Conservation (phyloP, 306 rosid species). For the Abrus pulchellus region DNA sequence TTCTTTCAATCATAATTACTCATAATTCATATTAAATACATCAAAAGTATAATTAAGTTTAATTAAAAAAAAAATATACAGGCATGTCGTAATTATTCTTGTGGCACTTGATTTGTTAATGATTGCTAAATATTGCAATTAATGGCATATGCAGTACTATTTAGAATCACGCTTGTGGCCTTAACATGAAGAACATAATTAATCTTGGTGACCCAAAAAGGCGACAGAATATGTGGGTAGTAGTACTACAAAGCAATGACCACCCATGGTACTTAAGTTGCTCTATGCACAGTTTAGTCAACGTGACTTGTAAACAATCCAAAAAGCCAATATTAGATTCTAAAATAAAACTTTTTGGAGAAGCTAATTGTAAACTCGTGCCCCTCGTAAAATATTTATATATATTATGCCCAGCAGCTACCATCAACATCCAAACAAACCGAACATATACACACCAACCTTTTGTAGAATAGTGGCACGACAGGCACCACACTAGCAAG, state of each 20-base stretch:
- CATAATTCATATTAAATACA: too few species aligned
- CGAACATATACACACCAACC: constrained; percentile 7
- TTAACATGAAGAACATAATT: constrained; percentile 10
- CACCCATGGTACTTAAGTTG: neutral
- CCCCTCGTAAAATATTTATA: neutral
- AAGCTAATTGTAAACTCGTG: constrained; percentile 20
- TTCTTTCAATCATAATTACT: too few species aligned
- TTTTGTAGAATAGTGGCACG: constrained; percentile 14
- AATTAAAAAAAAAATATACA: too few species aligned
- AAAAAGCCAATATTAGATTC: constrained; percentile 30
- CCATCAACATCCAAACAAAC: constrained; percentile 33
- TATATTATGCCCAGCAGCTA: neutral
- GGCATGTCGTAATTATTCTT: too few species aligned
- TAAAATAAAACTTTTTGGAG: constrained; percentile 24
- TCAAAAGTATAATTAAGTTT: too few species aligned
- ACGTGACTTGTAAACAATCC: constrained; percentile 32
- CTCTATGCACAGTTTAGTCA: neutral
- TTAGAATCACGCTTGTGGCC: neutral
- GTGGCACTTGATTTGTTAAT: too few species aligned
- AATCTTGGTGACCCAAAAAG: constrained; percentile 12
- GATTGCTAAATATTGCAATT: neutral
- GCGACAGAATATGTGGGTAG: constrained; percentile 12
- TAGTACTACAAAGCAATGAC: constrained; percentile 22
- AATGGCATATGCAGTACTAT: neutral
- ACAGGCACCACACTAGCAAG: constrained; percentile 40